Conservation (phyloP, 2,329 filamentous ascomycete genomes). For the Stachybotrys chlorohalonatus region DNA sequence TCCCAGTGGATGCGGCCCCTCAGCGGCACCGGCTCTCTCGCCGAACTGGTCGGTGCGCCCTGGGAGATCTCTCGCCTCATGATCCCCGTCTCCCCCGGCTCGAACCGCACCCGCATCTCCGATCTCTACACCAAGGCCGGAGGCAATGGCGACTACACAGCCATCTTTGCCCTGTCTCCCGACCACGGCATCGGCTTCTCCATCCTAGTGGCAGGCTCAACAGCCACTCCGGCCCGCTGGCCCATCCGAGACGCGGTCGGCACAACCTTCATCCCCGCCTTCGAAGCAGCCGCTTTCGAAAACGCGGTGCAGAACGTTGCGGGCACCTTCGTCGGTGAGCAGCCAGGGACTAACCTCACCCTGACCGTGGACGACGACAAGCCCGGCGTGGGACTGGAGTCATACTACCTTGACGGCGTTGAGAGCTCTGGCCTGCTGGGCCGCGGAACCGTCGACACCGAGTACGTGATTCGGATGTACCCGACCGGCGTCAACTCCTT, state of each 20-base stretch:
- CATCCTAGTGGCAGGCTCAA: constrained; percentile 11
- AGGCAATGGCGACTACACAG: constrained; percentile 15
- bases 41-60: constrained; percentile 6
- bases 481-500: constrained; percentile 4
- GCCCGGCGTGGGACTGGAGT: constrained; percentile 3
- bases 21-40: constrained; percentile 5
- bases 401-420: constrained; percentile 1
- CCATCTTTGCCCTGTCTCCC: constrained; percentile 17
- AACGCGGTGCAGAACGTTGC: constrained; percentile 3
- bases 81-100: constrained; percentile 1
- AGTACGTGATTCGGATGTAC: constrained; percentile 3
- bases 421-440: background rate
- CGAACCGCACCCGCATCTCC: constrained; percentile 15
- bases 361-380: constrained; percentile 4
- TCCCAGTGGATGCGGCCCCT: constrained; percentile 11
- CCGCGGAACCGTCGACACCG: background rate
- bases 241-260: constrained; percentile 2
- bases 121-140: constrained; percentile 18
- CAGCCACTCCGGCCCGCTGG: constrained; percentile 3
- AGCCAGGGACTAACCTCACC: constrained; percentile 4
- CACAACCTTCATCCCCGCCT: constrained; percentile 3
- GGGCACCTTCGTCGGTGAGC: constrained; percentile 2
- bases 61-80: constrained; percentile 12
- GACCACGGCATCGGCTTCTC: constrained; percentile 20
- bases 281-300: constrained; percentile 4